These are phyloP conservation scores for Coleophoma cylindrospora DNA, from an alignment of 2,329 filamentous ascomycete genomes.

Conservation along the genomic window DNA sequence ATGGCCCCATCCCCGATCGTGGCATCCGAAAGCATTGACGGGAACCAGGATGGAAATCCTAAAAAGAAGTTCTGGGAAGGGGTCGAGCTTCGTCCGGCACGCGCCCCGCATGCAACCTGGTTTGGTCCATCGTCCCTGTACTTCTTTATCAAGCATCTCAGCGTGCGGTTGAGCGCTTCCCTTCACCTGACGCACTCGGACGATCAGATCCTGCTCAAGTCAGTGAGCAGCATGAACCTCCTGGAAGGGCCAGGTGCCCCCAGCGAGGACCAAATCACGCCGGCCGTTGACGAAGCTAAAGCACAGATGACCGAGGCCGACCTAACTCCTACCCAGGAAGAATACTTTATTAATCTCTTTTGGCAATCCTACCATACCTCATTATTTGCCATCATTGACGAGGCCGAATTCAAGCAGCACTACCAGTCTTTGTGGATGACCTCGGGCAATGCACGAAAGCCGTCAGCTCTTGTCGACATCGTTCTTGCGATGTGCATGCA, in stretches of 20 bases:
- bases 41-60: constrained; percentile 9
- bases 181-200: constrained; percentile 23
- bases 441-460: constrained; percentile 25
- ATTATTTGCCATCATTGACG: constrained; percentile 35
- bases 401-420: constrained; percentile 36
- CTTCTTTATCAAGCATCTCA: constrained; percentile 38
- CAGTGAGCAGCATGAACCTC: constrained; percentile 5
- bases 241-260: constrained; percentile 5
- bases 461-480: constrained; percentile 47
- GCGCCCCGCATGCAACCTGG: constrained; percentile 31
- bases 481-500: constrained; percentile 47
- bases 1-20: no score
- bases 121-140: constrained; percentile 39
- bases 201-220: constrained; percentile 26
- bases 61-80: constrained; percentile 30
- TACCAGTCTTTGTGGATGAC: constrained; percentile 35
- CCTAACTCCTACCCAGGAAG: constrained; percentile 36
- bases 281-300: constrained; percentile 16
- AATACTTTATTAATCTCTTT: constrained; percentile 40
- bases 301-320: no score
- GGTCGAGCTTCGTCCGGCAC: constrained; percentile 30
- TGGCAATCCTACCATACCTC: constrained; percentile 41
- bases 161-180: constrained; percentile 21
- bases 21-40: constrained; percentile 1
- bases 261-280: constrained; percentile 8